These are phyloP conservation scores for Haplographium delicatum DNA, from an alignment of 495 filamentous ascomycete genomes.

Conservation along the genomic window DNA sequence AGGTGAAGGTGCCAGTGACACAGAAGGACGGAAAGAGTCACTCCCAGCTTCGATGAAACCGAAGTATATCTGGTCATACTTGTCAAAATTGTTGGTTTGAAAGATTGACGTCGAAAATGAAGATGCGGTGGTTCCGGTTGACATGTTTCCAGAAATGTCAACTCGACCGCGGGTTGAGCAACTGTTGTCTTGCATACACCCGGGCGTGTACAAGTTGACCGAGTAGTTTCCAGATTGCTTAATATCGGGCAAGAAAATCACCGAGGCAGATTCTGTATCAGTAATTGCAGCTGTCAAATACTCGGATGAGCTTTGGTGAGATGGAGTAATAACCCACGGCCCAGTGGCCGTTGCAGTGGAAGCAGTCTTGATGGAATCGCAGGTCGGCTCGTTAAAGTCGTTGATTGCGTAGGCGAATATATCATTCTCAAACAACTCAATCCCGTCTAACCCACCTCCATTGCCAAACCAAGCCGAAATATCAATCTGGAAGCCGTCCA, in stretches of 20 bases:
- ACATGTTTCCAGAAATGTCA: constrained; percentile 69
- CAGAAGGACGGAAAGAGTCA: constrained; percentile 67
- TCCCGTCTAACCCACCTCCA: constrained; percentile 81
- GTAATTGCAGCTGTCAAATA: constrained; percentile 69
- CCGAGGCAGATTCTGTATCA: constrained; percentile 49
- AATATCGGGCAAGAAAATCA: constrained; percentile 81
- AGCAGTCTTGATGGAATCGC: constrained; percentile 57
- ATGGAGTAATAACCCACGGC: constrained; percentile 62
- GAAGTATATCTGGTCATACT: constrained; percentile 85
- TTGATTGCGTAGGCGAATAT: constrained; percentile 80
- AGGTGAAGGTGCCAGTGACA: constrained; percentile 67
- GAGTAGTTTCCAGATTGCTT: constrained; percentile 85
- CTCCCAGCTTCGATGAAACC: constrained; percentile 76
- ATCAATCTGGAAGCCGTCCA: constrained; percentile 83
- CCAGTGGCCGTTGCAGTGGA: constrained; percentile 65
- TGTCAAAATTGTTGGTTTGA: constrained; percentile 91
- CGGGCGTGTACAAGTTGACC: constrained; percentile 84
- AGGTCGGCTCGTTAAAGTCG: constrained; percentile 83
- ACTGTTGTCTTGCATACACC: constrained; percentile 73
- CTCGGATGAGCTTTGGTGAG: constrained; percentile 57
- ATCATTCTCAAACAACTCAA: constrained; percentile 86
- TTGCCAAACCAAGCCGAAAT: constrained; percentile 79
- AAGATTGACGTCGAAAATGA: constrained; percentile 41
- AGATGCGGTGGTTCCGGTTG: constrained; percentile 36
- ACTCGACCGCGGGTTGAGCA: constrained; percentile 72